These are phyloP conservation scores for Blastomyces percursus DNA, from an alignment of 2,329 filamentous ascomycete genomes.

Conservation along the genomic window DNA sequence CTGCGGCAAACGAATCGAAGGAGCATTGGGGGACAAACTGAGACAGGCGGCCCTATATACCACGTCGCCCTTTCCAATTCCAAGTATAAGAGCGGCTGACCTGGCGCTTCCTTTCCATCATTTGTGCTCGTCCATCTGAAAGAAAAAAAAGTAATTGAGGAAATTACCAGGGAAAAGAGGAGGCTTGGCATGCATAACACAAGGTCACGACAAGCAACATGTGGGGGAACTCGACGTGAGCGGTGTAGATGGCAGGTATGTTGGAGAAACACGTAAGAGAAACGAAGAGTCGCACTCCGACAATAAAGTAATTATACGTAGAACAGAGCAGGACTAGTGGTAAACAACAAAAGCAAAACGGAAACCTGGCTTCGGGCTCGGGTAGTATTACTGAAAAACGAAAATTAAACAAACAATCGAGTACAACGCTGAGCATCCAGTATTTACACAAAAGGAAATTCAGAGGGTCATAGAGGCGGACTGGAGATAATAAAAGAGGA, in stretches of 20 bases:
- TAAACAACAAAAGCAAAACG: not conserved
- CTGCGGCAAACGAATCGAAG: not conserved
- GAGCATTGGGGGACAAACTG: not conserved
- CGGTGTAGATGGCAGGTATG: not conserved
- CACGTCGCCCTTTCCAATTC: not conserved
- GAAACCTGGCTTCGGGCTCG: not conserved
- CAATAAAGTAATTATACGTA: not conserved
- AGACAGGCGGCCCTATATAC: not conserved
- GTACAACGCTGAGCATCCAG: not conserved
- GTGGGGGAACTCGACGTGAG: not conserved
- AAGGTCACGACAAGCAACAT: not conserved
- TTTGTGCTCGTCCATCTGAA: not conserved
- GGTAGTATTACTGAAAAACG: not conserved
- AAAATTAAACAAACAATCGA: not conserved
- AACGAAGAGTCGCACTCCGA: not conserved
- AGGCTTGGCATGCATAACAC: not conserved
- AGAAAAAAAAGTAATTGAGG: not conserved
- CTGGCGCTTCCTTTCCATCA: not conserved
- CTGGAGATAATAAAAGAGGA: slow-evolving; percentile 10
- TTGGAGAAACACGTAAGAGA: not conserved
- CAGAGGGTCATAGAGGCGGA: slow-evolving; percentile 7
- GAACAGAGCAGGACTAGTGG: not conserved
- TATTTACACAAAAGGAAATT: not conserved
- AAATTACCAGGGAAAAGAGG: not conserved
- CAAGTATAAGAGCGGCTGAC: not conserved